Base-by-base conservation (phyloP, 2,329 filamentous ascomycete species). In the Colletotrichum sojae region DNA sequence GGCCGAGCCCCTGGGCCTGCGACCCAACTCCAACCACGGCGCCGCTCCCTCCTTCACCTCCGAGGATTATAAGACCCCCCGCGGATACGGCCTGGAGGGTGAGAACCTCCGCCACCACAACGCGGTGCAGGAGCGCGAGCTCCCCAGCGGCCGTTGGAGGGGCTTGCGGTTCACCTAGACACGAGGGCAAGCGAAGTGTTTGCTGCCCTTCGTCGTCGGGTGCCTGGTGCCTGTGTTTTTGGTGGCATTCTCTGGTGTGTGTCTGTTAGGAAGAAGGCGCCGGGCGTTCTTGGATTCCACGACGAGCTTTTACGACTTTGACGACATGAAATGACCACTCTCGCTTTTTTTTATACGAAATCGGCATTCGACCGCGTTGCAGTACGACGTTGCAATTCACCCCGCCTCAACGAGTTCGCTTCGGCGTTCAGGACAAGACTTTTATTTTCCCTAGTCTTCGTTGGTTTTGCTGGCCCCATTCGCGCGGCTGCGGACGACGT, bases 1-100 rank as follows among this genome's bases (percentile, higher is more conserved):
- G 43, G 71, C 64, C 46, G 70, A 71, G 46, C 63, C 63, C 3
- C 76, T 86, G 58, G 78, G 79, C 27, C 79, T 84, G 39, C 78
- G 84, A 39, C 81, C 84, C 6, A 82, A 85, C 72, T 79, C 75
- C 54, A 86, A 86, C 71, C 79, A 81, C 43, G 84, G 84, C 16
- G 83, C 84, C 3, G 78, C 74, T 31, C 80, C 85, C 52, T 82
- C 84, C 25, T 76, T 76, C 40, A 83, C 86, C 36, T 82, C 85
- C 13, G 76, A 78, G 63, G 81, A 83, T 71, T 86, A 82, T 51
- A 71, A 73, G 70, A 40, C 27, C 49, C 60, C 54, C 16, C 45
- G 55, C 40, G 71, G 69, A n/a, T 61, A 56, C 48, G 62, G 58
- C 16, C 69, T 53, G 25, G 61, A 58, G 45, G 56, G 54, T 6